Evolutionary conservation across 108 stramenopile genomes (phyloP), one percentile per base, ranked within the genome.

Genomic region (Nitzschia sp.): DNA sequence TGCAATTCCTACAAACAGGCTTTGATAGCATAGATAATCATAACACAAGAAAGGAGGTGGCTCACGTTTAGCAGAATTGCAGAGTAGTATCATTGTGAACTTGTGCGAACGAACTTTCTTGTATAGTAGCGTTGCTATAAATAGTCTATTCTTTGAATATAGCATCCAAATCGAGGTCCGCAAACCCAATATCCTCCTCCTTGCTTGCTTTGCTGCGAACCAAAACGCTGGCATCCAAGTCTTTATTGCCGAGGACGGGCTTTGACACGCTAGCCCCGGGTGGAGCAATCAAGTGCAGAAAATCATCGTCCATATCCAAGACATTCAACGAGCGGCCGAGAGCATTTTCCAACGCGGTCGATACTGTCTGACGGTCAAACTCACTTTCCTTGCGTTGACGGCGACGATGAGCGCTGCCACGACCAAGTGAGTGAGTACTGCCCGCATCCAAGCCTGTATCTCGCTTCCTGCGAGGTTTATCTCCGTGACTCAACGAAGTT

Each of bases 331-430:
- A 31, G 2, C 21, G 17, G 28, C 57, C 57, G 2, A 59, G 57
- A n/a, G 57, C 57, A 13, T 59, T 59, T 15, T 59, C 57, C 57
- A 59, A 33, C 18, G 57, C 57, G 17, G 33, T 25, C 1, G 4
- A 3, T 15, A 59, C 57, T 1, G 57, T 34, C 18, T 18, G 18
- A 18, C 33, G 29, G 31, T 59, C 57, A 15, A 59, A 34, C 26
- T 33, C 57, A 33, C 31, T 59, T 33, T 59, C 57, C 33, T 34
- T 34, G 1, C 57, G 57, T 31, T 30, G 29, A 18, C 57, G 57
- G 3, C 57, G 57, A 21, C 57, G 57, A 59, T 59, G 57, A 33
- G 33, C 29, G 5, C 57, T 59, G 57, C 57, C 30, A 6, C 29
- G 57, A 33, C 33, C 26, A 17, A 59, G 18, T 6, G 57, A 59